These are phyloP conservation scores for Linnemannia elongata DNA, from an alignment of 192 early-diverging fungal genomes.

Conservation along the genomic window DNA sequence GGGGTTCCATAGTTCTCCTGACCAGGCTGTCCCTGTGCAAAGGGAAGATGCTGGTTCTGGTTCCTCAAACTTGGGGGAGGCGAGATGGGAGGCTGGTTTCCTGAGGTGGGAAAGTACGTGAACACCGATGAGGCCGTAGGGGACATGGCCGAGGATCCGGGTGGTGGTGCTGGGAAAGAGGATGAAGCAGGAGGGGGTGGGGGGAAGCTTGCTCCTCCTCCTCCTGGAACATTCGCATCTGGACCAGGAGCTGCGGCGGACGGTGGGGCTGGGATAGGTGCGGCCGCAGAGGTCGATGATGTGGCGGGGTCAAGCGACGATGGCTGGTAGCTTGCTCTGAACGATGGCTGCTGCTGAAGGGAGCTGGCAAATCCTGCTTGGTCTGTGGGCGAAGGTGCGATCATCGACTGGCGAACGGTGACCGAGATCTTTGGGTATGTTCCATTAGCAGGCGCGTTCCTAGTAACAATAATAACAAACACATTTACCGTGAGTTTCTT, in stretches of 20 bases:
- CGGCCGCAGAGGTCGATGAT: not conserved
- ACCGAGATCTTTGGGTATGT: conserved; percentile 39
- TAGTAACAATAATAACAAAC: not conserved
- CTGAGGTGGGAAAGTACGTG: conserved; percentile 42
- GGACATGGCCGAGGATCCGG: conserved; percentile 6
- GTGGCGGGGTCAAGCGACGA: not conserved
- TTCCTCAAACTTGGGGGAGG: conserved; percentile 41
- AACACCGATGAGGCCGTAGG: conserved; percentile 12
- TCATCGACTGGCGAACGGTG: conserved; percentile 34
- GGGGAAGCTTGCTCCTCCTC: not conserved
- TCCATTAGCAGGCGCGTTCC: conserved; percentile 22
- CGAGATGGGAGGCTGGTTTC: conserved; percentile 51
- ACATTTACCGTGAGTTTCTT: not conserved
- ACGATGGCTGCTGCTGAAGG: conserved; percentile 34
- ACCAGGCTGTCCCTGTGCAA: conserved; percentile 18
- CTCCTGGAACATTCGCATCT: not conserved
- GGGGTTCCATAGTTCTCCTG: conserved; percentile 9
- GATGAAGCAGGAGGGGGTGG: not conserved
- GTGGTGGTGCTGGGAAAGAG: conserved; percentile 41
- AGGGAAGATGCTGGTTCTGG: not conserved
- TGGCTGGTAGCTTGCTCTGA: conserved; percentile 47
- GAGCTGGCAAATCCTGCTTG: conserved; percentile 6
- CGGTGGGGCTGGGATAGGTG: not conserved
- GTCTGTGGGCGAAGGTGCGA: conserved; percentile 17
- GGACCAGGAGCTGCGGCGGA: not conserved